Conservation (phyloP, 1,284 basidiomycete genomes). For the Amylostereum areolatum region DNA sequence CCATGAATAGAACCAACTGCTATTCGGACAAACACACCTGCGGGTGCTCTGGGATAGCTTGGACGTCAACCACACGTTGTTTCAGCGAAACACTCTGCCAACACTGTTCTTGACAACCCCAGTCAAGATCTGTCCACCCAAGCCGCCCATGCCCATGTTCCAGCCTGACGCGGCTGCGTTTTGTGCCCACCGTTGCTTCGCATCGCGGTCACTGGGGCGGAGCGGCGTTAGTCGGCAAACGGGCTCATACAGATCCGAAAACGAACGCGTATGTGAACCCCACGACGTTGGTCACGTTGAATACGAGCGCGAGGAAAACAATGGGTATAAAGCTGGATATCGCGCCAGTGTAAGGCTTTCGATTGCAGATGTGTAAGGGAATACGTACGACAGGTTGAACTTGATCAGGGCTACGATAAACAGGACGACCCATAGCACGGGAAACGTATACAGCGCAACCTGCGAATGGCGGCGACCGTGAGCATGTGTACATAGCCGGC, state of each 20-base stretch:
- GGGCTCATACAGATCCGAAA: not conserved
- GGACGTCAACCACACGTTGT: conserved; percentile 36
- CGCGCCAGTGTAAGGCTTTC: not conserved
- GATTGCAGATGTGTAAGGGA: not conserved
- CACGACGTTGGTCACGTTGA: conserved; percentile 87
- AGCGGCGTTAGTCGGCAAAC: conserved; percentile 2
- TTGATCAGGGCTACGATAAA: conserved; percentile 86
- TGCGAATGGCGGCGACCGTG: conserved; percentile 20
- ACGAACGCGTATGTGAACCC: conserved; percentile 89
- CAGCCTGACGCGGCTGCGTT: conserved; percentile 58
- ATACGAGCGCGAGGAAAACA: conserved; percentile 81
- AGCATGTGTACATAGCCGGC: too few species aligned
- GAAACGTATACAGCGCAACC: conserved; percentile 89
- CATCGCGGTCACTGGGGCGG: conserved; percentile 71
- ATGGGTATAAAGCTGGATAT: conserved; percentile 75
- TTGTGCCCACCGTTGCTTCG: conserved; percentile 80
- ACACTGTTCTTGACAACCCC: conserved; percentile 77
- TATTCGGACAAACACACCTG: conserved; percentile 44
- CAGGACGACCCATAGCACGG: conserved; percentile 79
- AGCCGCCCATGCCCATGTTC: conserved; percentile 59
- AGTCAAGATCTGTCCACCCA: conserved; percentile 75
- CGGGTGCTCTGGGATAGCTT: conserved; percentile 73
- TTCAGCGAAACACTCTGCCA: conserved; percentile 57
- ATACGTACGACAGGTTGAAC: conserved; percentile 74
- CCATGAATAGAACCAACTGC: conserved; percentile 1